phyloP scores from a whole-genome alignment of 305 asterid species.

The Fraxinus platypoda region DNA sequence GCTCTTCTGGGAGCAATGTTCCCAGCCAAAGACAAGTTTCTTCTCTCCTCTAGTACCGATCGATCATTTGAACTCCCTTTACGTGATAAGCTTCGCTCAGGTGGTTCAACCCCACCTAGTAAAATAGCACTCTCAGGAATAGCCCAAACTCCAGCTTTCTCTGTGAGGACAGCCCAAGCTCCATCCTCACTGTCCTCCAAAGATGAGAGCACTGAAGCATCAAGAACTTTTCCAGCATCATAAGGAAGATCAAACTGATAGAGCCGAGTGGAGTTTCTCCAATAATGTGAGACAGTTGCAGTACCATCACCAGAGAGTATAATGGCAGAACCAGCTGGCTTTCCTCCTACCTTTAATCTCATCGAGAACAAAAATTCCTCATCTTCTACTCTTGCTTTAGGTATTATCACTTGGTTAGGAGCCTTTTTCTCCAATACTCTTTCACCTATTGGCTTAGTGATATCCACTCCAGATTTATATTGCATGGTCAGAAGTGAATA shows the following conservation, averaged over 20 bases:
- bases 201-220: constrained; percentile 81
- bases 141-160: constrained; percentile 96
- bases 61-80: constrained; percentile 87
- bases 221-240: constrained; percentile 94
- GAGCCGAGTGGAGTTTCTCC: constrained; percentile 78
- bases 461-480: constrained; percentile 68
- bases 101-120: constrained; percentile 93
- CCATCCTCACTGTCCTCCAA: constrained; percentile 71
- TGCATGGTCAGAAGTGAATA: constrained; percentile 94
- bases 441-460: constrained; percentile 52
- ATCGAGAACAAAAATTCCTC: constrained; percentile 85
- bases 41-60: constrained; percentile 61
- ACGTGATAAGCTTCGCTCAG: constrained; percentile 90
- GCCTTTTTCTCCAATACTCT: constrained; percentile 78
- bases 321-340: constrained; percentile 83
- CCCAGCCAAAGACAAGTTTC: constrained; percentile 51
- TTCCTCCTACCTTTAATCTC: constrained; percentile 85
- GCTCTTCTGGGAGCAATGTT: constrained; percentile 79
- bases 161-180: constrained; percentile 92
- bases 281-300: constrained; percentile 91
- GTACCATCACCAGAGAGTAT: constrained; percentile 95
- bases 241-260: constrained; percentile 89
- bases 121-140: constrained; percentile 92
- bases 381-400: constrained; percentile 91
- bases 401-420: constrained; percentile 83